A percentile compares a stretch with the other conserved stretches of the same genome.
These are phyloP conservation scores for Fusarium algeriense DNA, from an alignment of 2,329 filamentous ascomycete species.

Conservation along the genomic window DNA sequence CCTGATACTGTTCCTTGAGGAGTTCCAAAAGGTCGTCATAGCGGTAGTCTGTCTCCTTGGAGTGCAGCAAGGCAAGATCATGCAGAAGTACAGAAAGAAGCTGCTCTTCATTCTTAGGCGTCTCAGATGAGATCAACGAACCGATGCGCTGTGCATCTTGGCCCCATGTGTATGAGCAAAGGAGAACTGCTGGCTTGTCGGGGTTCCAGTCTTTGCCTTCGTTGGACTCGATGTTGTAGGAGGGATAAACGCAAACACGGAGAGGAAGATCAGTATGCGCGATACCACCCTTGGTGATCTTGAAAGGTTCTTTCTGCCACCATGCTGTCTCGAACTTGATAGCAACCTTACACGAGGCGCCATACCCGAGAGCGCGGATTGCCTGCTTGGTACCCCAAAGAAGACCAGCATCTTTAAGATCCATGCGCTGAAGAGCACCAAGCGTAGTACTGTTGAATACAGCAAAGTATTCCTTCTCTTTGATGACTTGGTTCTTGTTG, in stretches of 20 bases:
- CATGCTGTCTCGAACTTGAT: slow-evolving; percentile 52
- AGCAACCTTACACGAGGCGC: slow-evolving; percentile 48
- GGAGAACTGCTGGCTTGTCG: slow-evolving; percentile 25
- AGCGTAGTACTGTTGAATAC: slow-evolving; percentile 40
- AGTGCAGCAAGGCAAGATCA: slow-evolving; percentile 31
- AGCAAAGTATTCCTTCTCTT: slow-evolving; percentile 32
- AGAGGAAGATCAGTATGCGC: slow-evolving; percentile 48
- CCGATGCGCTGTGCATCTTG: slow-evolving; percentile 40
- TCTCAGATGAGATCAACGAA: slow-evolving; percentile 20
- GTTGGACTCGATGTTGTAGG: slow-evolving; percentile 41
- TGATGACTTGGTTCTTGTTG: neutral
- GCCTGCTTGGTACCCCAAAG: slow-evolving; percentile 48
- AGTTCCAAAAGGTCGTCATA: slow-evolving; percentile 6
- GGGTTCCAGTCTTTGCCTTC: slow-evolving; percentile 12
- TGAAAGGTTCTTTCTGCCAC: slow-evolving; percentile 32
- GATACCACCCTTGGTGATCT: slow-evolving; percentile 22
- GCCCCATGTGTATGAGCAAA: slow-evolving; percentile 40
- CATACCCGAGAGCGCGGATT: slow-evolving; percentile 49
- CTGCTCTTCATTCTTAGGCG: slow-evolving; percentile 22
- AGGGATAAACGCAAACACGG: slow-evolving; percentile 51
- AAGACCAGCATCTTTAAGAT: slow-evolving; percentile 43
- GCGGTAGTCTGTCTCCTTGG: neutral
- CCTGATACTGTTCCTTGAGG: slow-evolving; percentile 17
- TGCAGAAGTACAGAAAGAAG: slow-evolving; percentile 25
- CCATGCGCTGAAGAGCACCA: slow-evolving; percentile 32